These are phyloP conservation scores for Wickerhamomyces hampshirensis DNA, from an alignment of 805 yeast genomes.

Conservation along the genomic window DNA sequence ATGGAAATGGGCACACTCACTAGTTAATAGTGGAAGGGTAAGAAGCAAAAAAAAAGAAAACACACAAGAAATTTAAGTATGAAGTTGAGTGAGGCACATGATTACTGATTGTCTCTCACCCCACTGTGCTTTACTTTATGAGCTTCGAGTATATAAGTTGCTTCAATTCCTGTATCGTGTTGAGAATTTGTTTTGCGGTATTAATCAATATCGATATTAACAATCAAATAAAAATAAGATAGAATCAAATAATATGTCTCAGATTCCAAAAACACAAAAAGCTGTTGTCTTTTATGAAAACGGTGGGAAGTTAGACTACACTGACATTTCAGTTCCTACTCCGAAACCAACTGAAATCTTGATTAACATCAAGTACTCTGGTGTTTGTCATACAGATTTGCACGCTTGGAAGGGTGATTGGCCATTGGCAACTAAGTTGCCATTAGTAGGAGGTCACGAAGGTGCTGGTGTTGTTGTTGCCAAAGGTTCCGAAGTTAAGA, in stretches of 20 bases:
- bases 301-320: constrained; percentile 43
- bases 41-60: no score
- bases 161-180: no score
- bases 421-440: constrained; percentile 54
- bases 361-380: constrained; percentile 56
- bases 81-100: no score
- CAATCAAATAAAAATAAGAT: neutral
- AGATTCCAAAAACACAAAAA: constrained; percentile 42
- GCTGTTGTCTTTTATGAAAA: constrained; percentile 46
- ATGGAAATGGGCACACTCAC: no score
- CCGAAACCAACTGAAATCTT: constrained; percentile 54
- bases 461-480: constrained; percentile 72
- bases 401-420: constrained; percentile 58
- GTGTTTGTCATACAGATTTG: constrained; percentile 64
- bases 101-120: no score
- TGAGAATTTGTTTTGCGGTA: no score
- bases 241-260: constrained; percentile 5
- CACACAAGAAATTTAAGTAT: no score
- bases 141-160: no score
- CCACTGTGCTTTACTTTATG: no score
- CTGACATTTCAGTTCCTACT: constrained; percentile 49
- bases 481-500: constrained; percentile 52
- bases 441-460: constrained; percentile 69
- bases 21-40: no score
- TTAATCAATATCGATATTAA: no score